A percentile compares a stretch with the other conserved stretches of the same genome.
phyloP scores from a whole-genome alignment of 176 grass and related monocot species.

The Avena insularis region DNA sequence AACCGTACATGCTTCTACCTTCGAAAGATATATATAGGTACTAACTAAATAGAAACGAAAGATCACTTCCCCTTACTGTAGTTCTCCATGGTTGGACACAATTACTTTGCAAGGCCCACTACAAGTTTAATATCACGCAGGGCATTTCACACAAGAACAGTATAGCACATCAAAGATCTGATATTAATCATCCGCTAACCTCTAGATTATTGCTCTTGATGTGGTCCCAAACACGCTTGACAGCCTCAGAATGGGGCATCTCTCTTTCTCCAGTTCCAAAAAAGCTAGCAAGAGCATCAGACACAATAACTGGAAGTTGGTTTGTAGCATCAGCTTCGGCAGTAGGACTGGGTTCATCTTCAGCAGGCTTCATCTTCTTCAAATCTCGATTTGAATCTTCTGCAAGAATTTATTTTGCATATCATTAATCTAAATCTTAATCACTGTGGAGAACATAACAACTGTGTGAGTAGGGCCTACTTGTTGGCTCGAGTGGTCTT shows the following conservation, averaged over 20 bases:
- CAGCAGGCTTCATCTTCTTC: conserved; percentile 71
- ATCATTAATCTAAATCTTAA: conserved; percentile 12
- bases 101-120: conserved; percentile 13
- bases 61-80: not conserved
- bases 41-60: conserved; percentile 5
- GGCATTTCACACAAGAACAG: conserved; percentile 13
- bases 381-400: conserved; percentile 63
- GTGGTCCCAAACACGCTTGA: conserved; percentile 90
- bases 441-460: not conserved
- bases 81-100: conserved; percentile 23
- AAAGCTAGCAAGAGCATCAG: conserved; percentile 83
- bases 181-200: conserved; percentile 61
- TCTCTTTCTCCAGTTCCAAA: conserved; percentile 83
- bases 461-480: conserved; percentile 42
- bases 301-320: conserved; percentile 61
- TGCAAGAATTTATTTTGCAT: conserved; percentile 56
- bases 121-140: conserved; percentile 1
- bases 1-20: conserved; percentile 6
- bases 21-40: not conserved
- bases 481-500: conserved; percentile 62
- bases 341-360: conserved; percentile 52
- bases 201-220: conserved; percentile 93
- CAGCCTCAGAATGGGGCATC: conserved; percentile 75
- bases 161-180: conserved; percentile 28
- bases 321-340: conserved; percentile 49